Base-by-base conservation (phyloP, 78 protist species). In the Diacronema lutheri region DNA sequence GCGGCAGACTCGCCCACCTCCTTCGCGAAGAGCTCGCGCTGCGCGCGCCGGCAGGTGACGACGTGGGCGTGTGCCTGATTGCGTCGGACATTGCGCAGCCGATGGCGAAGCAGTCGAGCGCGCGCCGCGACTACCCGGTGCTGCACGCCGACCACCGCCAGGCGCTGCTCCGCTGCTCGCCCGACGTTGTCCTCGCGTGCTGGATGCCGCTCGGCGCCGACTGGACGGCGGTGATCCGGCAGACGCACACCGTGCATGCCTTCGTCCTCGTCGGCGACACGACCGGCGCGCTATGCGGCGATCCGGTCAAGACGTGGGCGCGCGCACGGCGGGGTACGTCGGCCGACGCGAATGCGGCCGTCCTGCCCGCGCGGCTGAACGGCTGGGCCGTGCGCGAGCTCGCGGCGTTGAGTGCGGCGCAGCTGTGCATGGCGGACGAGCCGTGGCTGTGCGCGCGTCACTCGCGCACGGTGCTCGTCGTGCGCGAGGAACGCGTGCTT, bases 161-260 rank as follows among this genome's bases (percentile, higher is more conserved):
- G 5, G 46, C 78, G 44, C 78, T 71, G 20, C 23, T 0, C 37
- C 31, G 12, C 57, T 20, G 10, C 56, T 1, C 55, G 46, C 78
- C 78, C 20, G 16, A 40, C 78, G 44, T 40, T 4, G 78, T 40
- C 31, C 29, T 71, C 58, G 11, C 11, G 40, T 40, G 35, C 31
- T 71, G 78, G 78, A 71, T 71, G 78, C 58, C 44, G n/a, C 78
- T 71, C 19, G 78, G 78, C 13, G 37, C 38, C 31, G 78, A 71
- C 55, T 71, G 78, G 78, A 40, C 56, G 26, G 78, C 78, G 29
- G 46, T 57, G 40, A 7, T 71, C 13, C 78, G 78, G 7, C 4
- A 0, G 20, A 16, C 57, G 57, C 35, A 1, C 20, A 13, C 31
- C 29, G 57, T 71, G 29, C 26, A 40, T 29, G 26, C 23, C 16